phyloP scores from a whole-genome alignment of 2,329 filamentous ascomycete species.

The Nothophaeocryptopus gaeumannii region DNA sequence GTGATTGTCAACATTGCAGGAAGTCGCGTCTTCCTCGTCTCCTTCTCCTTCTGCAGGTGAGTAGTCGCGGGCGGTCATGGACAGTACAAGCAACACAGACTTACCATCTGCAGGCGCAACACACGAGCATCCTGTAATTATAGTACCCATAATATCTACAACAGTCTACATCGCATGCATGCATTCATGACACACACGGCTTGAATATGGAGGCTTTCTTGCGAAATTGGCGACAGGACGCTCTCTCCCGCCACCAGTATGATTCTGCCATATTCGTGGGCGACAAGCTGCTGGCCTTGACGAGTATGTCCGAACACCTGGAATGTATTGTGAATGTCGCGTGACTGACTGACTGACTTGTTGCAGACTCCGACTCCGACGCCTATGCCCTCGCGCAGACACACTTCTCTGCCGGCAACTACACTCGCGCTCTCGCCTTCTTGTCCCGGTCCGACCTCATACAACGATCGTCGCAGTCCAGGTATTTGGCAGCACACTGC shows the following conservation, averaged over 20 bases:
- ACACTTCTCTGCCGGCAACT: conserved; percentile 93
- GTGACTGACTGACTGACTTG: conserved; percentile 6
- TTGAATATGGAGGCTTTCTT: conserved; percentile 84
- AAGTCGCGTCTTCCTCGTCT: not conserved
- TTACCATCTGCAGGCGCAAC: conserved; percentile 13
- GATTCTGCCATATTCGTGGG: conserved; percentile 96
- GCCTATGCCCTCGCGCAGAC: conserved; percentile 98
- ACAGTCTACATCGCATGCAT: conserved; percentile 6
- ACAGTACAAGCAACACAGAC: not conserved
- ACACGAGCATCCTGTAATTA: not conserved
- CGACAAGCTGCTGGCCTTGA: conserved; percentile 92
- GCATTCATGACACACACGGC: conserved; percentile 9
- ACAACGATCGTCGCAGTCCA: conserved; percentile 76
- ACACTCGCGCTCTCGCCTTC: conserved; percentile 83
- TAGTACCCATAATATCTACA: not conserved
- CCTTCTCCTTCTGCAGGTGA: conserved; percentile 10
- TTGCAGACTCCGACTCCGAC: conserved; percentile 81
- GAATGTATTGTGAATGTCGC: not conserved
- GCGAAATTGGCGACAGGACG: conserved; percentile 91
- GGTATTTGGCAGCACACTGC: conserved; percentile 91
- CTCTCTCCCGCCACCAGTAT: conserved; percentile 91
- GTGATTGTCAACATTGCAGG: conserved; percentile 3
- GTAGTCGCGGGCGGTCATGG: not conserved
- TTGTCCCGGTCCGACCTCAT: conserved; percentile 81
- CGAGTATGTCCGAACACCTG: conserved; percentile 57